A percentile compares a stretch with the other conserved stretches of the same genome.
Conservation (phyloP, 73 alveolate genomes). For the Paramecium tetraurelia region DNA sequence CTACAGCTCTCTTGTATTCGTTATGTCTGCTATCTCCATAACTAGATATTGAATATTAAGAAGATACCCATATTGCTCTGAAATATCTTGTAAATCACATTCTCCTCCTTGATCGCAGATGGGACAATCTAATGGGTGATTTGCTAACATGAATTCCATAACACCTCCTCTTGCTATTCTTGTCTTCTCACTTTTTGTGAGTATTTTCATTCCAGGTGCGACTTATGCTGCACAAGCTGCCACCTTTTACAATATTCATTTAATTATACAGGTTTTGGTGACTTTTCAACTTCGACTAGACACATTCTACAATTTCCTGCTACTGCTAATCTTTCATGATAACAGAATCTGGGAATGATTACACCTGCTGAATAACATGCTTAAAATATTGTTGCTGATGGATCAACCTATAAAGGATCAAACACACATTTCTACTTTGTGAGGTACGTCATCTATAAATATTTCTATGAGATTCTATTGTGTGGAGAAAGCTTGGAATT, state of each 20-base stretch:
- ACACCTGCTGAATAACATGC: constrained; percentile 73
- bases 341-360: constrained; percentile 69
- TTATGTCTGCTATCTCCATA: constrained; percentile 77
- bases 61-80: constrained; percentile 79
- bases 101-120: constrained; percentile 96
- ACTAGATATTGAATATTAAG: not conserved
- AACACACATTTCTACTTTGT: not conserved
- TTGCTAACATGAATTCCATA: constrained; percentile 91
- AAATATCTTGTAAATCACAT: constrained; percentile 89
- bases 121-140: constrained; percentile 96
- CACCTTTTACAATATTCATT: not conserved
- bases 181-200: constrained; percentile 84
- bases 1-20: constrained; percentile 92
- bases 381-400: constrained; percentile 65
- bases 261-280: constrained; percentile 78
- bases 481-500: constrained; percentile 25
- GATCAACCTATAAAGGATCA: constrained; percentile 60
- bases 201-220: constrained; percentile 85
- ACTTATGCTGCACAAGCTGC: constrained; percentile 89
- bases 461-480: constrained; percentile 12
- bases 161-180: constrained; percentile 93
- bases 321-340: constrained; percentile 78
- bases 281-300: constrained; percentile 86
- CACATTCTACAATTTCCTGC: constrained; percentile 96
- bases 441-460: constrained; percentile 35